Base-by-base conservation (phyloP, 768 basidiomycete species). In the Lepiota subincarnata region DNA sequence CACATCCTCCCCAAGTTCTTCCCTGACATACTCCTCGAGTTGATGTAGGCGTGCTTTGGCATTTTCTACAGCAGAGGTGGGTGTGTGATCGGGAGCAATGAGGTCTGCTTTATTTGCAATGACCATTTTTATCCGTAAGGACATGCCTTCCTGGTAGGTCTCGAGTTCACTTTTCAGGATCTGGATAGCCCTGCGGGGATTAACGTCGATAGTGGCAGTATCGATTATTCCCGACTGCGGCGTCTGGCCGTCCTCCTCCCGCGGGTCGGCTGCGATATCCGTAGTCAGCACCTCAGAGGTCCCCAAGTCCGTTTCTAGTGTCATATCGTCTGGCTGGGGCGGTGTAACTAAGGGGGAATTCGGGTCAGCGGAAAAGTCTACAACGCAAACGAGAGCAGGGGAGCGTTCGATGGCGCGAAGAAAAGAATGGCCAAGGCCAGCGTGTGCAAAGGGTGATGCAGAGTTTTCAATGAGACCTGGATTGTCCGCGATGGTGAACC, bases 401-500 rank as follows among this genome's bases (percentile, higher is more conserved):
- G 92, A 92, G 4, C 97, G 85, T 64, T 98, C 95, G 68, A 98
- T 91, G 0, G 92, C 87, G 11, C 93, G 83, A 24, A 99, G 70
- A 75, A 98, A 98, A 1, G 89, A 87, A 68, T 98, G 93, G 0
- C 96, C 97, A 1, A 98, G 79, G 3, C 95, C 97, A 45, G 92
- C 84, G 24, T 54, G 53, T 13, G 53, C 53, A 10, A 36, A 48
- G 11, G 53, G 53, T 13, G 53, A 54, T 41, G 53, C 37, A 35
- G 53, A 54, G 65, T 96, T 90, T 62, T 92, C 84, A 53, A 98
- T 85, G 41, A 98, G 83, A 6, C 97, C 97, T 0, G 97, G 97
- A 64, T 98, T 98, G 70, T 99, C 97, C 35, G 94, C 91, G 59
- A 99, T 85, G 12, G 93, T 97, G 75, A 98, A 97, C 8, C 97